Evolutionary conservation across 495 filamentous ascomycete species (phyloP).

Genomic region (Physcia stellaris): DNA sequence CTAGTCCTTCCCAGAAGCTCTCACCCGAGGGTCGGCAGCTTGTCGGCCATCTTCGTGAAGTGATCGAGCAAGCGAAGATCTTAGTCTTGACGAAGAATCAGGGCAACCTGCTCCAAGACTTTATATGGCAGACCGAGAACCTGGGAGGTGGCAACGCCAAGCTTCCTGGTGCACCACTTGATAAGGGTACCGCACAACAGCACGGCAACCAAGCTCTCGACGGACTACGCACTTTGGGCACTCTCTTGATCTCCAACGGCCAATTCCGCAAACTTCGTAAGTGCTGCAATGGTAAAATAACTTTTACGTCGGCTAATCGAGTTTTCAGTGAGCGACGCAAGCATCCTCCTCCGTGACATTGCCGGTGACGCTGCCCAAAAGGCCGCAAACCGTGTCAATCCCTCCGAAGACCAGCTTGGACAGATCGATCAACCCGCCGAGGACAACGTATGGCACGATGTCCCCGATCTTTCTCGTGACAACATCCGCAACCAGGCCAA

Average conservation of each 20-base stretch:
- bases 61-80: constrained; percentile 78
- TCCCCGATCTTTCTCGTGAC: constrained; percentile 61
- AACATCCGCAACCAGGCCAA: constrained; percentile 54
- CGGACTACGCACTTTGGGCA: constrained; percentile 80
- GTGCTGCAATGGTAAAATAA: too few relatives aligned
- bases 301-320: constrained; percentile 23
- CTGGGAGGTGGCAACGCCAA: constrained; percentile 41
- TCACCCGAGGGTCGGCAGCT: constrained; percentile 69
- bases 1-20: constrained; percentile 61
- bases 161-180: constrained; percentile 49
- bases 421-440: constrained; percentile 74
- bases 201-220: constrained; percentile 71
- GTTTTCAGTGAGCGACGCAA: constrained; percentile 66
- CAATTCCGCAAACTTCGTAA: constrained; percentile 88
- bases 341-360: constrained; percentile 70
- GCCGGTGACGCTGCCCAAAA: constrained; percentile 79
- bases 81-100: constrained; percentile 92
- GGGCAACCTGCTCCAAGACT: constrained; percentile 87
- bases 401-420: constrained; percentile 58
- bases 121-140: constrained; percentile 83
- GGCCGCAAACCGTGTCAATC: constrained; percentile 64
- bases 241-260: constrained; percentile 84
- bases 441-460: constrained; percentile 89
- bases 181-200: constrained; percentile 61
- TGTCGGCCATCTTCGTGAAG: constrained; percentile 61